Base-by-base conservation (phyloP, 2,329 filamentous ascomycete species). In the Colletotrichum cereale region DNA sequence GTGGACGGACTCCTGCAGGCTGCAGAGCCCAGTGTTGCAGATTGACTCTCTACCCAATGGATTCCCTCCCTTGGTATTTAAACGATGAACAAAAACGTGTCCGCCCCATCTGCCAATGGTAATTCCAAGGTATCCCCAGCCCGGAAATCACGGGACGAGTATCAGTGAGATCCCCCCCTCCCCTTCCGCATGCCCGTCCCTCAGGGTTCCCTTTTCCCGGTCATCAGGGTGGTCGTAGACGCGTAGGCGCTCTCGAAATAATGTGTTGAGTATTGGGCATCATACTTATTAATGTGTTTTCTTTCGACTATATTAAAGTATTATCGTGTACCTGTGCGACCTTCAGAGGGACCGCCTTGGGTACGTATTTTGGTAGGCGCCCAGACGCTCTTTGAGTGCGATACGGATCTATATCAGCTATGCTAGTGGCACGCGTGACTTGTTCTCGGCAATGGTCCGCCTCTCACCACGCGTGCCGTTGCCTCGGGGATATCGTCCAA, bases 21-120 rank as follows among this genome's bases (percentile, higher is more conserved):
- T 40, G 47, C 38, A 21, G 26, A 29, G 34, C 26, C 44, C 62
- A 31, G 18, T 60, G 67, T 70, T 66, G 26, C 67, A 66, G 55
- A 36, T 70, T 56, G 40, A 70, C 36, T 66, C 29, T 16, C 38
- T 56, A 18, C 40, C 40, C 53, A 14, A 53, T 31, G 26, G 36
- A 21, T 10, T 36, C 38, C 29, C 16, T 29, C 26, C 31, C 34
- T 24, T 50, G 21, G 29, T 3, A 5, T 18, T 2, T 58, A n/a
- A 14, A 26, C n/a, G 12, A 56, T 64, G 34, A 47, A 29, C 47
- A 36, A 62, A 62, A 48, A 50, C 18, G 56, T 44, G 26, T 14
- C 47, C 47, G 24, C 44, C 11, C 3, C 26, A 16, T 29, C 18
- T 34, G 21, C 18, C 29, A 29, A 67, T 44, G 26, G 29, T n/a